A percentile compares a stretch with the other conserved stretches of the same genome.
Evolutionary conservation across 1,284 basidiomycete species (phyloP).

Genomic region (Lentinula novae-zelandiae): DNA sequence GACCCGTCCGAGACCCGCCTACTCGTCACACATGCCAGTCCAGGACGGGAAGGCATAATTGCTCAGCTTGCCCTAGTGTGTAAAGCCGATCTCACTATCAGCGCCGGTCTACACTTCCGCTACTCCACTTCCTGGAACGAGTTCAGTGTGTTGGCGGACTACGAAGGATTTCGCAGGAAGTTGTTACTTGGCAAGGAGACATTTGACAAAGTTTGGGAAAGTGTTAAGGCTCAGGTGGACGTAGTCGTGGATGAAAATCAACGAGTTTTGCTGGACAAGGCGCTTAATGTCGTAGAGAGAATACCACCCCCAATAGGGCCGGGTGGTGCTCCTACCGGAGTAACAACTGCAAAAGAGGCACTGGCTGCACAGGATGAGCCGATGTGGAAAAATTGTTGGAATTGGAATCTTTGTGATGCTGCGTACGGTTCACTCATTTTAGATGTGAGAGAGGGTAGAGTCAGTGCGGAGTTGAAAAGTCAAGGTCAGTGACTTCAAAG

Average conservation of each 20-base stretch:
- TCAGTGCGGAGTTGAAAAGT: conserved; percentile 89
- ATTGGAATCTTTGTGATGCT: conserved; percentile 97
- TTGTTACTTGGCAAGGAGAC: conserved; percentile 74
- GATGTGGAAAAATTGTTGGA: conserved; percentile 98
- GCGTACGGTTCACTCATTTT: conserved; percentile 87
- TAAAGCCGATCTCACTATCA: conserved; percentile 94
- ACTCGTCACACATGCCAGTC: conserved; percentile 89
- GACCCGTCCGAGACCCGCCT: conserved; percentile 93
- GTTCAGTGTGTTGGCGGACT: conserved; percentile 89
- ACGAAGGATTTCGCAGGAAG: conserved; percentile 87
- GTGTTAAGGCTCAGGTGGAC: conserved; percentile 90
- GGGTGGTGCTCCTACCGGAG: conserved; percentile 42
- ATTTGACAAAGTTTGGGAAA: conserved; percentile 93
- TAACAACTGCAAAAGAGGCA: conserved; percentile 37
- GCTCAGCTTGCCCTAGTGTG: conserved; percentile 86
- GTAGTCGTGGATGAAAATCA: conserved; percentile 91
- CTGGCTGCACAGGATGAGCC: conserved; percentile 65
- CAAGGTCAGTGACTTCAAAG: conserved; percentile 57
- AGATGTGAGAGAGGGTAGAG: conserved; percentile 86
- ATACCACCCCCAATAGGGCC: conserved; percentile 57
- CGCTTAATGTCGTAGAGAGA: conserved; percentile 80
- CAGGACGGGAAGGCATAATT: conserved; percentile 91
- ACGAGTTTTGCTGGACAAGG: conserved; percentile 86
- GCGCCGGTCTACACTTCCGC: conserved; percentile 95
- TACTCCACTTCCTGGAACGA: conserved; percentile 97